Base-by-base conservation (phyloP, 495 filamentous ascomycete species). In the Chaetomium cochliodes region DNA sequence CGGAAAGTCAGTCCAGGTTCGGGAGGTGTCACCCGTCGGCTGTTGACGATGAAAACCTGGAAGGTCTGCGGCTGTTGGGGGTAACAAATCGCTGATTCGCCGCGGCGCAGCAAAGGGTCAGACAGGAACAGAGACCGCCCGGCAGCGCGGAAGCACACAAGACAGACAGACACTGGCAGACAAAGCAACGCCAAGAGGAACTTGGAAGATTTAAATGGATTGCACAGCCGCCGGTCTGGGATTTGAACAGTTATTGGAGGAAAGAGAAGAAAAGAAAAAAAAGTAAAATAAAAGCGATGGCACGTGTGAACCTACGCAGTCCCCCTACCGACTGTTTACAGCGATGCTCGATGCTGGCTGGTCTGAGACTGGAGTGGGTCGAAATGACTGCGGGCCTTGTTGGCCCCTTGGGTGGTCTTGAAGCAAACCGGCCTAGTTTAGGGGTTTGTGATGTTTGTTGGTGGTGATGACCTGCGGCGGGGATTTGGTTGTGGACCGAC, bases 21-120 rank as follows among this genome's bases (percentile, higher is more conserved):
- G 1, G 23, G 23, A 5, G 37, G 23, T 23, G 54, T 57, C 54
- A 57, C 54, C 16, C 8, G 33, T 41, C 54, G 33, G 54, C 37
- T 13, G 25, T 59, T n/a, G 42, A 49, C 41, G 57, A 59, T 33
- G 26, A 33, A 49, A 59, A 37, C 33, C 33, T 37, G 41, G 41
- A 20, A 9, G 44, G 55, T 41, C 22, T 37, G 53, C 22, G 55
- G 30, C 23, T 26, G 37, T 58, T 44, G 55, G 55, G 54, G 52
- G 52, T 20, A 16, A 30, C 28, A n/a, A 53, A 18, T 23, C 41
- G 41, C 42, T 44, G 28, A 49, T 59, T 39, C 39, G 30, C 26
- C 37, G n/a, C 23, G 28, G 30, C 52, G 52, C 52, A 55, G 53
- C 22, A 12, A 37, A 7, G 22, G 30, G 15, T 39, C 20, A n/a